Base-by-base conservation (phyloP, 2,329 filamentous ascomycete genomes). In the Fusarium hostae region DNA sequence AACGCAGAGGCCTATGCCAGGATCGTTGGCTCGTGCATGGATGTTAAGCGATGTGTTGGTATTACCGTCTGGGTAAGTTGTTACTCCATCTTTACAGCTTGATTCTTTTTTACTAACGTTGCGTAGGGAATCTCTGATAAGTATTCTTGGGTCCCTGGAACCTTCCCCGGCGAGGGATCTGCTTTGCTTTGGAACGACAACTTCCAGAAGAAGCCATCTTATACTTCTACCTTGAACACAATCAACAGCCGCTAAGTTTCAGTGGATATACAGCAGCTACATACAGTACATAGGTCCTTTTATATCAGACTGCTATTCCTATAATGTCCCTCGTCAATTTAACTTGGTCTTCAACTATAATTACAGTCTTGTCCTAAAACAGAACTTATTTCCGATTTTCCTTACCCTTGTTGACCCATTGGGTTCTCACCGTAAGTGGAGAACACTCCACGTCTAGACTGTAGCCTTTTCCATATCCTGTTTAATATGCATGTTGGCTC, bases 201-300 rank as follows among this genome's bases (percentile, higher is more conserved):
- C 63, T 66, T 40, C 20, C 55, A 66, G n/a, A 66, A 66, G 60
- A 66, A 66, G 63, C 63, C 63, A 2, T 50, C 41, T 7, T 66
- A 66, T 22, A 50, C 60, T 20, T 66, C 63, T 24, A n/a, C 43
- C n/a, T 20, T 65, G 20, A 66, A 65, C 24, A 66, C 63, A 5
- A 65, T 66, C 1, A 32, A 47, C 32, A 22, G 32, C 18, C 32
- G 48, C 13, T 60, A 57, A 56, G 22, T 7, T 15, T 34, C 16
- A 26, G 28, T 34, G 16, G n/a, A 34, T 41, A 41, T 26, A 39
- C 9, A 37, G 32, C 32, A 39, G 48, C 22, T 37, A n/a, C 22
- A 52, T n/a, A 34, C 47, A 4, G 32, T 37, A 51, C 30, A 51
- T 37, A 51, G 16, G 5, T 12, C 22, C 6, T 26, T 15, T 11